These are phyloP conservation scores for Wakefieldia striispora DNA, from an alignment of 768 basidiomycete species.

Conservation along the genomic window DNA sequence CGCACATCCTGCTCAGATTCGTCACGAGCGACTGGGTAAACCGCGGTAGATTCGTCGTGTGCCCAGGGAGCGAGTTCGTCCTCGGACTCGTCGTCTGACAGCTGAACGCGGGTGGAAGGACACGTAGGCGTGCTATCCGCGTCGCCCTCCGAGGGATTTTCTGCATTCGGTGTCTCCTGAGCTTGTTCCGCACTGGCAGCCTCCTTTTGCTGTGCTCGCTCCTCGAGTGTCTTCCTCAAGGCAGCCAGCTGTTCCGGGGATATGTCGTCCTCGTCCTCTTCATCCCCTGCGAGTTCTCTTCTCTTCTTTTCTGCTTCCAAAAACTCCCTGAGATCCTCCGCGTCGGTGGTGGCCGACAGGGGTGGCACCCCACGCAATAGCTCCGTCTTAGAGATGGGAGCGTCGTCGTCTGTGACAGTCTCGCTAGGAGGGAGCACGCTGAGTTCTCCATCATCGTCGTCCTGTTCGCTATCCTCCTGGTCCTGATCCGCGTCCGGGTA, in stretches of 20 bases:
- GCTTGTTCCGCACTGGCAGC: conserved; percentile 3
- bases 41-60: conserved; percentile 39
- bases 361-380: conserved; percentile 42
- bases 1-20: conserved; percentile 15
- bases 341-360: conserved; percentile 46
- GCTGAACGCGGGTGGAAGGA: conserved; percentile 2
- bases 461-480: conserved; percentile 47
- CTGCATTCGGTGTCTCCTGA: conserved; percentile 3
- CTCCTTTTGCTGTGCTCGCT: conserved; percentile 10
- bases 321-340: conserved; percentile 64
- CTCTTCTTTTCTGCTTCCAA: conserved; percentile 59
- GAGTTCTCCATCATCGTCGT: conserved; percentile 58
- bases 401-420: conserved; percentile 23
- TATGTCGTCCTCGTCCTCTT: conserved; percentile 26
- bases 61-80: conserved; percentile 48
- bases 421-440: conserved; percentile 45
- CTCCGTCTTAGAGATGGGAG: conserved; percentile 31
- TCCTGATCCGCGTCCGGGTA: conserved; percentile 40
- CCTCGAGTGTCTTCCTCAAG: conserved; percentile 15
- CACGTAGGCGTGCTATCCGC: conserved; percentile 19
- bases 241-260: conserved; percentile 16
- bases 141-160: conserved; percentile 1
- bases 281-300: conserved; percentile 38
- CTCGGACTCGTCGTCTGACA: conserved; percentile 38
- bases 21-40: conserved; percentile 30